Evolutionary conservation across 2,329 filamentous ascomycete genomes (phyloP), one percentile per base, ranked within the genome.

Genomic region (Chrysosporium queenslandicum): DNA sequence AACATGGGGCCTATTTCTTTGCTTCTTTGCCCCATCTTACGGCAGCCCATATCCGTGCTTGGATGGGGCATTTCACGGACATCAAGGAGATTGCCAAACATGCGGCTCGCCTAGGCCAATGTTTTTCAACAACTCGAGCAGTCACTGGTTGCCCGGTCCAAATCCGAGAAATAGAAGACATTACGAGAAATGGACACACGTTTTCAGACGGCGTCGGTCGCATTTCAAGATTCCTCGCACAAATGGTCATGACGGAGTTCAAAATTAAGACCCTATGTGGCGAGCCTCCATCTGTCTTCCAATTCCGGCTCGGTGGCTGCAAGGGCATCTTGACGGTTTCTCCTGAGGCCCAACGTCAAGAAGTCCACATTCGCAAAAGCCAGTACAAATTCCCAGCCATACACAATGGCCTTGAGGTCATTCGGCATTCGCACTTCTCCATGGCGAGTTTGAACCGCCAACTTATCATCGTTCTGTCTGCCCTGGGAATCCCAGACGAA

Each of bases 121-220:
- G 90, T 64, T 96, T 98, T 64, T 96, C 92, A 0, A 96, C 91
- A 0, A 98, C 92, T 0, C 75, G 86, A 55, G 82, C 85, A 9
- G 82, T 94, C 39, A 76, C 74, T 25, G 77, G 81, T 14, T 79
- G 82, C 20, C 77, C 75, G 0, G 78, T 84, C 5, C 73, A 75
- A 1, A 66, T 79, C 23, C 73, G 78, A 11, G 72, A 74, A 4
- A 79, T 91, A 29, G 67, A 75, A 0, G 92, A 97, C 58, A 78
- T 97, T 18, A 73, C 81, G 54, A 75, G 77, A 1, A 81, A 86
- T 43, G 78, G 74, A 0, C 82, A 80, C 62, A 85, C 74, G 55
- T 98, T 97, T 65, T 92, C 86, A 0, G 92, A 98, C 62, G 92
- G 92, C 0, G 86, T 97, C 2, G 92, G 92, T 1, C 94, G 88